Evolutionary conservation across 148 eudicot species (phyloP).

Genomic region (Vaccinium darrowii): DNA sequence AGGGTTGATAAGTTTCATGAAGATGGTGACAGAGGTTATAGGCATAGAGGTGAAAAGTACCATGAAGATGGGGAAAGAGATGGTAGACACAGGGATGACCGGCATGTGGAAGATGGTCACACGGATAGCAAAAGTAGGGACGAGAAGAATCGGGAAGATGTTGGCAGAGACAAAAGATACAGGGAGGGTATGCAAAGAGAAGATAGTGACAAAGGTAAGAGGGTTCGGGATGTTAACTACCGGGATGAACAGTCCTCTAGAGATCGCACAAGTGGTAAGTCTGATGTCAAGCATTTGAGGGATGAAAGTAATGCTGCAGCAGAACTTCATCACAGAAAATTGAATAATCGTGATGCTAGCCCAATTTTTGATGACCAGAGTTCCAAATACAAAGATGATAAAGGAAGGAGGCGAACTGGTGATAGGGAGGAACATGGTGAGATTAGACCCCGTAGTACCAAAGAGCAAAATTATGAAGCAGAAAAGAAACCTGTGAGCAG

Average conservation of each 20-base stretch:
- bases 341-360: constrained; percentile 56
- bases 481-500: constrained; percentile 38
- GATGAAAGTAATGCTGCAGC: constrained; percentile 57
- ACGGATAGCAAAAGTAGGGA: constrained; percentile 30
- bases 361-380: constrained; percentile 54
- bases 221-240: constrained; percentile 34
- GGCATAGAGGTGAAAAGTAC: constrained; percentile 19
- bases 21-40: constrained; percentile 3
- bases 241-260: constrained; percentile 51
- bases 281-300: constrained; percentile 54
- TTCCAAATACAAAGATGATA: constrained; percentile 69
- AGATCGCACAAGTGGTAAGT: constrained; percentile 50
- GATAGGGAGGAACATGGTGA: constrained; percentile 60
- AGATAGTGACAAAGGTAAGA: constrained; percentile 38
- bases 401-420: constrained; percentile 58
- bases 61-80: constrained; percentile 21
- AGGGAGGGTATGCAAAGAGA: constrained; percentile 50
- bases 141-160: constrained; percentile 30
- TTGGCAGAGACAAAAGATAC: constrained; percentile 44
- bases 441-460: constrained; percentile 47
- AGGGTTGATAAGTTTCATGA: constrained; percentile 14
- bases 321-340: constrained; percentile 50
- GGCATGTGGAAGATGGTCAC: constrained; percentile 26
- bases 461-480: constrained; percentile 34
- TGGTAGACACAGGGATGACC: constrained; percentile 18